Conservation (phyloP, 2,329 filamentous ascomycete species). For the Cadophora gregata region DNA sequence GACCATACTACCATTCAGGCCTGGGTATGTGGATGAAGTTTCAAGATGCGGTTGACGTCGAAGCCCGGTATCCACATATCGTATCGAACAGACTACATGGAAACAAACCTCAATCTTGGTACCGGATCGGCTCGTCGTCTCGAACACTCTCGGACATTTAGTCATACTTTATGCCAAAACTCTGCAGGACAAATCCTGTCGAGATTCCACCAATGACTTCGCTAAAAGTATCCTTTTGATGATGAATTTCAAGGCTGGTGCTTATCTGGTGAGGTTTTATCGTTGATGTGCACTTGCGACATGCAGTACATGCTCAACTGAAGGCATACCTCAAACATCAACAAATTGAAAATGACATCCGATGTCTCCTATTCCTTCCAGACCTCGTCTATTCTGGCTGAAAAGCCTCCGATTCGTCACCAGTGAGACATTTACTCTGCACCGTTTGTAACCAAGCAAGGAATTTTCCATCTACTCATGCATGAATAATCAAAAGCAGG, state of each 20-base stretch:
- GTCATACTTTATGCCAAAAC: conserved; percentile 5
- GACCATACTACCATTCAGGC: background rate
- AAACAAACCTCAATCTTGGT: background rate
- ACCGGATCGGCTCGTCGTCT: conserved; percentile 12
- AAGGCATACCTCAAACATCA: background rate
- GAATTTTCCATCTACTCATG: conserved; percentile 1
- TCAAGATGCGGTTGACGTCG: background rate
- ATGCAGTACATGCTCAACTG: background rate
- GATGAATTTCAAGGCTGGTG: background rate
- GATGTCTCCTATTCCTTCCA: background rate
- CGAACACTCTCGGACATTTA: conserved; percentile 5
- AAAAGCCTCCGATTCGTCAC: conserved; percentile 21
- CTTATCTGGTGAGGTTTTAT: background rate
- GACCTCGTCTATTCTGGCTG: conserved; percentile 17
- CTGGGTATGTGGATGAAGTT: background rate
- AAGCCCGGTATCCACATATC: background rate
- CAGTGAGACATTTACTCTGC: conserved; percentile 15
- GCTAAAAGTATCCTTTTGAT: background rate
- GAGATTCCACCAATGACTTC: conserved; percentile 12
- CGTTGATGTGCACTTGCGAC: background rate
- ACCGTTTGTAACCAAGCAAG: conserved; percentile 7
- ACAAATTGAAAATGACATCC: background rate
- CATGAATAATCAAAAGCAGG: conserved; percentile 15
- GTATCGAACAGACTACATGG: background rate
- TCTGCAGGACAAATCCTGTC: background rate